Conservation (phyloP, 306 rosid genomes). For the Acacia confusa region DNA sequence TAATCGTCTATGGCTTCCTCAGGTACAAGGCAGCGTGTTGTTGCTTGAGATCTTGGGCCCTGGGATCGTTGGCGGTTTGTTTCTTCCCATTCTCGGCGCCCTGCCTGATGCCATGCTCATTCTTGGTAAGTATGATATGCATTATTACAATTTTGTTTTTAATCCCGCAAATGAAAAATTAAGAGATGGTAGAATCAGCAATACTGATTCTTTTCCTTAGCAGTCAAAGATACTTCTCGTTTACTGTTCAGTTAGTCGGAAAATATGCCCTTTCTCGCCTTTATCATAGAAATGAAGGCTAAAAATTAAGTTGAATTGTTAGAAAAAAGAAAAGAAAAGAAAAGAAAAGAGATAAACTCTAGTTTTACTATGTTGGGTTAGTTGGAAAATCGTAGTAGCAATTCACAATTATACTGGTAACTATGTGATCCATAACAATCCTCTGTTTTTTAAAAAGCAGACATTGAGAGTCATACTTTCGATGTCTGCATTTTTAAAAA, state of each 20-base stretch:
- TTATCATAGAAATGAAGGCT: not conserved
- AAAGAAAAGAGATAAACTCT: no score
- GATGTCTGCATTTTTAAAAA: no score
- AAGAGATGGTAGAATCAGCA: not conserved
- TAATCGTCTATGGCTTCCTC: conserved; percentile 63
- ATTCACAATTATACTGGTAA: no score
- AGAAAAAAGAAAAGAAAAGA: not conserved
- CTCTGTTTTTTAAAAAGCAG: no score
- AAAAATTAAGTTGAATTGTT: not conserved
- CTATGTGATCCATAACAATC: no score
- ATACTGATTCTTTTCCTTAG: not conserved
- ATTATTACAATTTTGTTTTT: not conserved
- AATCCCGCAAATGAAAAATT: not conserved
- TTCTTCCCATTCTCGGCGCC: conserved; percentile 70
- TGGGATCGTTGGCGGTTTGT: conserved; percentile 85
- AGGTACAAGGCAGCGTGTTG: conserved; percentile 82
- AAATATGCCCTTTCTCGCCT: not conserved
- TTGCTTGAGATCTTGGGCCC: conserved; percentile 91
- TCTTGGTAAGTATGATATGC: conserved; percentile 33
- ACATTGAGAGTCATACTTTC: no score
- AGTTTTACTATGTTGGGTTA: no score
- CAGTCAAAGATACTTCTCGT: not conserved
- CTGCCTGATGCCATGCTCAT: conserved; percentile 58
- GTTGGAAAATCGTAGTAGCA: no score
- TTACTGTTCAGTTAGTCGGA: not conserved